A percentile compares a stretch with the other conserved stretches of the same genome.
phyloP scores from a whole-genome alignment of 179 eudicot species.

The Beta corolliflora region DNA sequence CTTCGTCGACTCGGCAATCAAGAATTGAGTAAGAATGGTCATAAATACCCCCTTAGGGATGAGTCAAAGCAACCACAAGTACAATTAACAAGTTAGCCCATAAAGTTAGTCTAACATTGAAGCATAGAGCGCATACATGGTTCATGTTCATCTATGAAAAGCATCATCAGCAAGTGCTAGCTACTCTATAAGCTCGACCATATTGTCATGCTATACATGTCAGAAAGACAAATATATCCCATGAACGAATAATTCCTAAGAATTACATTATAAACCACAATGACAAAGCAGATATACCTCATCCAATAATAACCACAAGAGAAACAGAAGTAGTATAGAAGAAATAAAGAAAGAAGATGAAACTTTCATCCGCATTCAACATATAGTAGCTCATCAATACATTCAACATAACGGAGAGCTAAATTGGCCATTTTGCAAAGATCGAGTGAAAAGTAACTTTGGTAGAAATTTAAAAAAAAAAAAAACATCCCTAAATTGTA shows the following conservation, averaged over 20 bases:
- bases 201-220: too few species aligned
- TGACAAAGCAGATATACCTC: too few species aligned
- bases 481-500: neutral
- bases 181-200: too few species aligned
- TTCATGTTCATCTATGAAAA: too few species aligned
- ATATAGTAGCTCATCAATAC: neutral
- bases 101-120: neutral
- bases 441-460: neutral
- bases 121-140: neutral
- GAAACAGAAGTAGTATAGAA: neutral
- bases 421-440: too few species aligned
- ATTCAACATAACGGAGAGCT: too few species aligned
- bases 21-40: neutral
- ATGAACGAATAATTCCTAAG: too few species aligned
- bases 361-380: neutral
- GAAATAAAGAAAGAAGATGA: neutral
- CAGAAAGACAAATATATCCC: too few species aligned
- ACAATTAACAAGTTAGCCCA: conserved; percentile 4
- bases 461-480: neutral
- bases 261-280: too few species aligned
- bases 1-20: conserved; percentile 78
- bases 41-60: neutral
- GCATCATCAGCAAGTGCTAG: too few species aligned
- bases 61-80: neutral
- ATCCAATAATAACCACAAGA: too few species aligned